phyloP scores from a whole-genome alignment of 257 asterid genomes.

The Knoxia roxburghii region DNA sequence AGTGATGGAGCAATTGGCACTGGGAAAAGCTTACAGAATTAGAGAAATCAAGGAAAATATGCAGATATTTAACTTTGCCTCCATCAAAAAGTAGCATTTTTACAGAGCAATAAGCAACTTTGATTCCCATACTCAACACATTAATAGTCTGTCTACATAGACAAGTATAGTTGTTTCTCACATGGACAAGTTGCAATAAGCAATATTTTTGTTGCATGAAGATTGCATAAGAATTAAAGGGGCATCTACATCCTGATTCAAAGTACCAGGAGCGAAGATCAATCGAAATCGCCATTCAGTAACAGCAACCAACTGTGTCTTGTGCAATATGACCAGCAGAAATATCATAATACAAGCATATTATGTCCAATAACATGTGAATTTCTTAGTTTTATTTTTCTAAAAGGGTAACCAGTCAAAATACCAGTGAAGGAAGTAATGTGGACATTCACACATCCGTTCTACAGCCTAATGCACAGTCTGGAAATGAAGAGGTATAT shows the following conservation, averaged over 20 bases:
- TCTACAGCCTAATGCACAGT: not conserved
- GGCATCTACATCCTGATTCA: too few species aligned
- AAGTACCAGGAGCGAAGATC: not conserved
- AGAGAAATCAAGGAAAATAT: not conserved
- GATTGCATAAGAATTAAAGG: not conserved
- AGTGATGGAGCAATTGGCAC: constrained; percentile 30
- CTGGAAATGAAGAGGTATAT: not conserved
- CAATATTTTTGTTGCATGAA: not conserved
- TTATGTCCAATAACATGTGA: not conserved
- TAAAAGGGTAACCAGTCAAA: not conserved
- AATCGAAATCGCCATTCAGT: not conserved
- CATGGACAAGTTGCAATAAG: not conserved
- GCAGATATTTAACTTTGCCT: not conserved
- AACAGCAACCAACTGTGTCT: not conserved
- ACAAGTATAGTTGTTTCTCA: too few species aligned
- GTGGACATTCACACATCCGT: not conserved
- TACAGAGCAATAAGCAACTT: not conserved
- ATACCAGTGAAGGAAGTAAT: not conserved
- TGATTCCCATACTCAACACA: too few species aligned
- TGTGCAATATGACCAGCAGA: constrained; percentile 24
- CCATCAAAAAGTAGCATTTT: not conserved
- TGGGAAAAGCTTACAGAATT: constrained; percentile 12
- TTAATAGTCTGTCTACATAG: too few species aligned
- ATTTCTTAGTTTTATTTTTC: too few species aligned
- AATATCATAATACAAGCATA: not conserved